Percentiles rank a stretch among this genome's conserved stretches.
Conservation (phyloP, 257 asterid genomes). For the Mentha longifolia region DNA sequence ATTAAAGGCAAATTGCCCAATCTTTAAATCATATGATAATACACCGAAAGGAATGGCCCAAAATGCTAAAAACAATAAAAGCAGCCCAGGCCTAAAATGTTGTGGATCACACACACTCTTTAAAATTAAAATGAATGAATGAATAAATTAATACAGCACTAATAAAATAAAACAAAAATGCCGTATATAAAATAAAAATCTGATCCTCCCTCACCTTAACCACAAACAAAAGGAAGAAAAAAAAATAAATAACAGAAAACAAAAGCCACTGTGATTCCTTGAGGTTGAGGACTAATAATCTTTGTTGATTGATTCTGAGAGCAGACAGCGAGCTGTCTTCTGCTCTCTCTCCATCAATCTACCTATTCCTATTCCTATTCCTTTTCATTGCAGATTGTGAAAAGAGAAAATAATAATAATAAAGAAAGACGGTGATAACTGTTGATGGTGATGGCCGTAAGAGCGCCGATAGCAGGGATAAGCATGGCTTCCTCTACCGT, state of each 20-base stretch:
- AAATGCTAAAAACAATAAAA: too few species aligned
- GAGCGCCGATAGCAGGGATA: conserved; percentile 61
- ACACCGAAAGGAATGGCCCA: too few species aligned
- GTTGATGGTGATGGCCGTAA: conserved; percentile 54
- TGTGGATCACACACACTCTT: too few species aligned
- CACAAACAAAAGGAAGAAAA: conserved; percentile 28
- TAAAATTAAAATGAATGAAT: too few species aligned
- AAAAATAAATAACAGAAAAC: background rate
- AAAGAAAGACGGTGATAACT: background rate
- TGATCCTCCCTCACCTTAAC: conserved; percentile 37
- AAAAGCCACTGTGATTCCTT: conserved; percentile 18
- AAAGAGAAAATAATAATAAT: background rate
- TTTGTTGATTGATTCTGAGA: conserved; percentile 24
- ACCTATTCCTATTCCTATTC: background rate
- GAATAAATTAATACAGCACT: background rate
- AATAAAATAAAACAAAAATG: background rate
- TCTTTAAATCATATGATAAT: too few species aligned
- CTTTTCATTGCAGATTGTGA: background rate
- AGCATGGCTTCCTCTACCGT: conserved; percentile 56
- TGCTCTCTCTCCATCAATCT: conserved; percentile 13
- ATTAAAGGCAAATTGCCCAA: too few species aligned
- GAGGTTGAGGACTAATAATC: conserved; percentile 14
- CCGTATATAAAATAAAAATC: conserved; percentile 34
- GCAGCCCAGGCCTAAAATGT: too few species aligned
- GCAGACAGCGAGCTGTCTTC: background rate